Percentiles rank a stretch among this genome's conserved stretches.
These are phyloP conservation scores for Cladosporium velox DNA, from an alignment of 2,329 filamentous ascomycete species.

Conservation along the genomic window DNA sequence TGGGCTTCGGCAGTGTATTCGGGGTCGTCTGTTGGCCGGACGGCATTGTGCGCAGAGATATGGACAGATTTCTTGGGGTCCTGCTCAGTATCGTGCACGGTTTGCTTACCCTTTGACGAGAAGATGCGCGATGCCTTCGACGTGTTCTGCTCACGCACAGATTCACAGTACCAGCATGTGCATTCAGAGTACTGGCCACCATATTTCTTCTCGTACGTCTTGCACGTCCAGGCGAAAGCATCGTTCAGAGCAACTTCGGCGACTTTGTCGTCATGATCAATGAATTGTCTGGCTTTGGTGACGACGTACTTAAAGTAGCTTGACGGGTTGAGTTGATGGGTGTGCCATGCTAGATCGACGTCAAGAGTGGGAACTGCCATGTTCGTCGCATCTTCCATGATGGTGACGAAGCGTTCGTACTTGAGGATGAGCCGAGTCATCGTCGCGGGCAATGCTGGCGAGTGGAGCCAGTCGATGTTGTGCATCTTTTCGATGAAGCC, in stretches of 20 bases:
- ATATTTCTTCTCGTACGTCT: slow-evolving; percentile 66
- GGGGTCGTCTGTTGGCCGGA: slow-evolving; percentile 43
- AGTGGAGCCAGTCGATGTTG: slow-evolving; percentile 75
- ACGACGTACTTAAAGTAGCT: slow-evolving; percentile 64
- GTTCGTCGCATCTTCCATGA: slow-evolving; percentile 55
- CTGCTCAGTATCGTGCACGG: slow-evolving; percentile 48
- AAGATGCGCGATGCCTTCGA: slow-evolving; percentile 50
- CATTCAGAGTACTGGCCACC: slow-evolving; percentile 72
- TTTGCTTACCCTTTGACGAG: slow-evolving; percentile 40
- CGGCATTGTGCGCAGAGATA: slow-evolving; percentile 72
- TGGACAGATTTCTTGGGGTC: slow-evolving; percentile 63
- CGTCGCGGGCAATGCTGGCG: slow-evolving; percentile 63
- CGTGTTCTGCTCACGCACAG: slow-evolving; percentile 60
- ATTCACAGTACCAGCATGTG: slow-evolving; percentile 83
- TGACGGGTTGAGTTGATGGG: slow-evolving; percentile 69
- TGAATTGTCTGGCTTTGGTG: slow-evolving; percentile 55
- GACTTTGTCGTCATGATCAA: slow-evolving; percentile 85
- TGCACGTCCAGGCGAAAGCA: slow-evolving; percentile 72
- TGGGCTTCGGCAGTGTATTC: slow-evolving; percentile 25
- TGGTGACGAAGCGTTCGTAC: slow-evolving; percentile 63
- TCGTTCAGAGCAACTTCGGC: slow-evolving; percentile 64
- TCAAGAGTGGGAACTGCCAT: slow-evolving; percentile 71
- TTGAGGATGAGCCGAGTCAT: slow-evolving; percentile 66
- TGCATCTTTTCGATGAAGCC: slow-evolving; percentile 73
- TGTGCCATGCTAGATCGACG: slow-evolving; percentile 78